phyloP scores from a whole-genome alignment of 768 basidiomycete genomes.

The Termitomyces heimii region DNA sequence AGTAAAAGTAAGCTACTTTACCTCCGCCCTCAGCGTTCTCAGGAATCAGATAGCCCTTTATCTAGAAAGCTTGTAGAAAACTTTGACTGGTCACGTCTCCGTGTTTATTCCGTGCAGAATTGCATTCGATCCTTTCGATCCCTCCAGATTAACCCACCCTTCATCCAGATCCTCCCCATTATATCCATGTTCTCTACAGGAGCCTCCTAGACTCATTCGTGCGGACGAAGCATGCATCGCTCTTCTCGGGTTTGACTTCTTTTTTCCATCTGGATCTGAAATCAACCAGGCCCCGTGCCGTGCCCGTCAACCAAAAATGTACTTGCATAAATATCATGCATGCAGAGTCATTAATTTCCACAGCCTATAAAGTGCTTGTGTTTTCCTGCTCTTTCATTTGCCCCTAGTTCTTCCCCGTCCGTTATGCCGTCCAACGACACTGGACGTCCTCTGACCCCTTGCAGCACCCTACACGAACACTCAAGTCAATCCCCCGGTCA shows the following conservation, averaged over 20 bases:
- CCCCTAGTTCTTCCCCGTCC: background rate
- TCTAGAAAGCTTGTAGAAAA: background rate
- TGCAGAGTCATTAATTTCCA: background rate
- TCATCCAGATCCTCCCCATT: background rate
- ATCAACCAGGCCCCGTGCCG: constrained; percentile 4
- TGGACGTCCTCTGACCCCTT: constrained; percentile 13
- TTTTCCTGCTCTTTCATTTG: background rate
- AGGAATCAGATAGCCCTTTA: background rate
- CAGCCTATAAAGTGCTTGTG: background rate
- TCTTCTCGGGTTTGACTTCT: background rate
- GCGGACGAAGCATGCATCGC: background rate
- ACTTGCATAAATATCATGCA: constrained; percentile 6
- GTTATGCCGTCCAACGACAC: constrained; percentile 14
- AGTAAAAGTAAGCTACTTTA: background rate
- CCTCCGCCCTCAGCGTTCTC: background rate
- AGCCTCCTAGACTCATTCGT: background rate
- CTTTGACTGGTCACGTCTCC: background rate
- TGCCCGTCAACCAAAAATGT: background rate
- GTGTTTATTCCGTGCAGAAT: background rate
- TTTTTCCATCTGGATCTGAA: background rate
- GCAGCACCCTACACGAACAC: constrained; percentile 18
- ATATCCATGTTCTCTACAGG: constrained; percentile 5
- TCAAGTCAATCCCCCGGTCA: constrained; percentile 9
- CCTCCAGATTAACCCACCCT: background rate
- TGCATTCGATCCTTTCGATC: background rate